Base-by-base conservation (phyloP, 441 rosid species). In the Corymbia calophylla region DNA sequence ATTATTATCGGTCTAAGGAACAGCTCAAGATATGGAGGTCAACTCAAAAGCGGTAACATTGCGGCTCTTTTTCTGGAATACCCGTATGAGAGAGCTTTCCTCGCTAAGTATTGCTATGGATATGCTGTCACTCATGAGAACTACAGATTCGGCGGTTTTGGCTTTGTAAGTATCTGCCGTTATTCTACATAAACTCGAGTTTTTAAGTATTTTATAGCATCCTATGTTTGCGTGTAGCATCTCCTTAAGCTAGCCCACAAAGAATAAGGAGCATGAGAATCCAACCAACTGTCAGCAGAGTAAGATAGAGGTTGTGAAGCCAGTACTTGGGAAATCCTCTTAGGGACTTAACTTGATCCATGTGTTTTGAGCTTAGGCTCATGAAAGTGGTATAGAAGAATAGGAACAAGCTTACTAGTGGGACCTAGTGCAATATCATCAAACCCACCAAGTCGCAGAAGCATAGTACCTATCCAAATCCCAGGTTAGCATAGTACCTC, bases 1-100 rank as follows among this genome's bases (percentile, higher is more conserved):
- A 88, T 86, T 87, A 19, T 82, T n/a, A 14, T 87, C 60, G 88
- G 91, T 8, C 82, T 90, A 31, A 35, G 80, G 70, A 90, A 90
- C 87, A 49, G 56, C 58, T 85, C 87, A 9, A 18, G 87, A 21
- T 92, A 92, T 17, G 90, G 70, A 10, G 86, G 73, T 25, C 90
- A 90, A 56, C 88, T 90, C 53, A 70, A 64, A 53, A 88, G 53
- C 3, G 92, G 91, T 81, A 70, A 87, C 29, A 91, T 92, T 31
- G 82, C 64, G 17, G 92, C 91, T 21, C 90, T 91, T 53, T 91
- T 93, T 85, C 90, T 92, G 18, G 92, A 81, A 53, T 91, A 60
- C 85, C 94, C 93, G 14, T 92, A 91, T 27, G 91, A 90, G 32
- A 91, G 87, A 88, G 93, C 89, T 82, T 91, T 92, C 90, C 92